phyloP scores from a whole-genome alignment of 305 asterid species.

The Solanum hybrid region DNA sequence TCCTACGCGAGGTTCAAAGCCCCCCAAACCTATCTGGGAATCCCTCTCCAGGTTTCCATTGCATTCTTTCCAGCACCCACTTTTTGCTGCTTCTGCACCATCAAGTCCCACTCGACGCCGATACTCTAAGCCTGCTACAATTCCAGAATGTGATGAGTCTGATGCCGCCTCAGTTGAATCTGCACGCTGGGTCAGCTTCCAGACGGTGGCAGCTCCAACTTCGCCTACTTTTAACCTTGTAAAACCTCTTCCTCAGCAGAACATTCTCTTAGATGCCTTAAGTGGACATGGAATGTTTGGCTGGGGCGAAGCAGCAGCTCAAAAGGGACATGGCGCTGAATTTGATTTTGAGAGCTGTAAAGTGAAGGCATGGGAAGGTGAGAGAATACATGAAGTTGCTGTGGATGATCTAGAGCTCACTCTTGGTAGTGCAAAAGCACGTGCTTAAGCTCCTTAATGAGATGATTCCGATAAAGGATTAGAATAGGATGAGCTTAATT shows the following conservation, averaged over 20 bases:
- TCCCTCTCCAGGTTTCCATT: constrained; percentile 35
- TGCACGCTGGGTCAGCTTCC: constrained; percentile 60
- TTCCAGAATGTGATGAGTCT: constrained; percentile 76
- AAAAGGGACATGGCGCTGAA: constrained; percentile 54
- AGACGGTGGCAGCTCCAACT: constrained; percentile 41
- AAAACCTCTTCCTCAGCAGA: constrained; percentile 36
- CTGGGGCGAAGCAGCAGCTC: constrained; percentile 40
- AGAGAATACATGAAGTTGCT: constrained; percentile 66
- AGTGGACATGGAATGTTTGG: constrained; percentile 30
- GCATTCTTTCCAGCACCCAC: constrained; percentile 36
- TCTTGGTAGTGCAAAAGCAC: constrained; percentile 57
- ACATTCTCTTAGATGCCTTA: constrained; percentile 10
- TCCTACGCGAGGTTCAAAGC: constrained; percentile 61
- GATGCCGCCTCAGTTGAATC: constrained; percentile 41
- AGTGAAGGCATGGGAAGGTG: constrained; percentile 88
- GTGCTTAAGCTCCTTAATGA: constrained; percentile 5
- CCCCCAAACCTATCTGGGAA: constrained; percentile 50
- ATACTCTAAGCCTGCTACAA: constrained; percentile 44
- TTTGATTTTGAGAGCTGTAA: constrained; percentile 57
- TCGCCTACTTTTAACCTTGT: constrained; percentile 81
- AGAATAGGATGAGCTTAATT: background rate
- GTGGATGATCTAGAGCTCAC: constrained; percentile 84
- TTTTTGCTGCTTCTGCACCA: constrained; percentile 74
- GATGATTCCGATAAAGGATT: background rate
- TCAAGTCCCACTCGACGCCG: constrained; percentile 59